These are phyloP conservation scores for Fusarium clavum DNA, from an alignment of 2,329 filamentous ascomycete species.

Conservation along the genomic window DNA sequence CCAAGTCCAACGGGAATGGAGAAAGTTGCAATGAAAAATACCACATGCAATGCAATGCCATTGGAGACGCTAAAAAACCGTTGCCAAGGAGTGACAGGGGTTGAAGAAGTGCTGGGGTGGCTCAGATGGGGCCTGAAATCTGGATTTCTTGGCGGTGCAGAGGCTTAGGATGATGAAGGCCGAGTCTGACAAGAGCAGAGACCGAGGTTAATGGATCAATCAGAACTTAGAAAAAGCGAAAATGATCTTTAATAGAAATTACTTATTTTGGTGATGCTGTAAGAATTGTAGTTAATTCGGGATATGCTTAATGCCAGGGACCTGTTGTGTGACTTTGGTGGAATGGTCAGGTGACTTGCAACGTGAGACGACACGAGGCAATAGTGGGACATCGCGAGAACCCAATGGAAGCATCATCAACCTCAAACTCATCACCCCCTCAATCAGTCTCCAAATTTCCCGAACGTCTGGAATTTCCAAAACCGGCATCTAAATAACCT, in stretches of 20 bases:
- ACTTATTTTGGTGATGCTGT: neutral
- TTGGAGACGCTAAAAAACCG: neutral
- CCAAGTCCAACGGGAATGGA: neutral
- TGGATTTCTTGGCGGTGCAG: conserved; percentile 25
- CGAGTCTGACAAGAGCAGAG: neutral
- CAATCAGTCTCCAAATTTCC: neutral
- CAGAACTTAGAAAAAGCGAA: fast-evolving
- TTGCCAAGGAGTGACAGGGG: conserved; percentile 19
- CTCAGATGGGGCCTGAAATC: conserved; percentile 12
- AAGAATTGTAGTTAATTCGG: neutral
- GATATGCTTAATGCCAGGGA: neutral
- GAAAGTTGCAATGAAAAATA: neutral
- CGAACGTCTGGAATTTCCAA: no score
- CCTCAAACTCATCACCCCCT: neutral
- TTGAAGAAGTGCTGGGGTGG: neutral
- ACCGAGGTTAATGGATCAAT: no score
- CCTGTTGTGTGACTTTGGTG: neutral
- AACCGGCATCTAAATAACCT: neutral
- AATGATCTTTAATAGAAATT: neutral
- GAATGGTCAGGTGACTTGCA: neutral
- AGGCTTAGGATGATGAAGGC: neutral
- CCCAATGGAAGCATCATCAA: neutral
- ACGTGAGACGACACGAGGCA: neutral
- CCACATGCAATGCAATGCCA: neutral
- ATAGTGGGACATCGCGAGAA: neutral